Percentiles rank a stretch among this genome's conserved stretches.
These are phyloP conservation scores for Aspergillus quadricinctus DNA, from an alignment of 2,329 filamentous ascomycete genomes.

Conservation along the genomic window DNA sequence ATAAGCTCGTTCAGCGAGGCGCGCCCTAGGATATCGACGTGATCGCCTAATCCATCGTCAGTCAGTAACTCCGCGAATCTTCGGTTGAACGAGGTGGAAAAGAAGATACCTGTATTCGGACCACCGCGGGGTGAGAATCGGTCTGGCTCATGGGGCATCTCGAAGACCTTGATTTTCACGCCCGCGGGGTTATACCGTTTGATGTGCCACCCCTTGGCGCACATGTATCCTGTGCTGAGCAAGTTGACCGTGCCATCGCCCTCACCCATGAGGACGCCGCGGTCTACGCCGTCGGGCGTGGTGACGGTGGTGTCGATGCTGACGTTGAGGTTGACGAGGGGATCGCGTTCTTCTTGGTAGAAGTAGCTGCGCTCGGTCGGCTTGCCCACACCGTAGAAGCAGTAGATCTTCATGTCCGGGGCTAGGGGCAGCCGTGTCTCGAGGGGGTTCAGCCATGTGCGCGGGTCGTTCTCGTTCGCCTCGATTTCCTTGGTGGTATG, in stretches of 20 bases:
- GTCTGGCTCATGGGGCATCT: slow-evolving; percentile 97
- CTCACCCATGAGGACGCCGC: slow-evolving; percentile 91
- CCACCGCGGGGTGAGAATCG: slow-evolving; percentile 76
- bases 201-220: slow-evolving; percentile 87
- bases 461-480: slow-evolving; percentile 68
- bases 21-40: slow-evolving; percentile 91
- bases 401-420: slow-evolving; percentile 89
- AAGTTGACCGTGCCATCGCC: slow-evolving; percentile 94
- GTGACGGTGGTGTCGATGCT: slow-evolving; percentile 51
- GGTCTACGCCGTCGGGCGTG: slow-evolving; percentile 56
- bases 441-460: slow-evolving; percentile 95
- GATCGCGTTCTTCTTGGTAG: slow-evolving; percentile 69
- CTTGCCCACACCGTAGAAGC: slow-evolving; percentile 93
- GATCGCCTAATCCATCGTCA: slow-evolving; percentile 61
- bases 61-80: background rate
- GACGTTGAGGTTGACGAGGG: slow-evolving; percentile 52
- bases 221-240: slow-evolving; percentile 95
- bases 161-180: slow-evolving; percentile 74
- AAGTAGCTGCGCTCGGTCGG: slow-evolving; percentile 90
- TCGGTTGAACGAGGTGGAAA: slow-evolving; percentile 41
- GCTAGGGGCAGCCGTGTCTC: slow-evolving; percentile 83
- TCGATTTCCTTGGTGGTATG: slow-evolving; percentile 76
- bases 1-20: slow-evolving; percentile 88
- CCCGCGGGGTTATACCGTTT: slow-evolving; percentile 89
- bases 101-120: slow-evolving; percentile 55